phyloP scores from a whole-genome alignment of 441 rosid genomes.

The Hura crepitans region DNA sequence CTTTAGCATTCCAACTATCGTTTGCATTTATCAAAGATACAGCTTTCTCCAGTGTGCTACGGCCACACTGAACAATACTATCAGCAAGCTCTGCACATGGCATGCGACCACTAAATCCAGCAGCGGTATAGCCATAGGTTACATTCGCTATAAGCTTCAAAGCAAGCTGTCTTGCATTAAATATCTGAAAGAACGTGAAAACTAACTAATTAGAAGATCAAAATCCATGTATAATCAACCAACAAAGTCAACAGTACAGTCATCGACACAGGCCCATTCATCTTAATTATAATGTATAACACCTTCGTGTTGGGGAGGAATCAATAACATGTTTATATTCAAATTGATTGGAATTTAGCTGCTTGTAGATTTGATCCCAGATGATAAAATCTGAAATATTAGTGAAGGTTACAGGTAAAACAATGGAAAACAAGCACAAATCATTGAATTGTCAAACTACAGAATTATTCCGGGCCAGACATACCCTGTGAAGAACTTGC shows the following conservation, averaged over 20 bases:
- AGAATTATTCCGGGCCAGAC: slow-evolving; percentile 18
- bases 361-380: background rate
- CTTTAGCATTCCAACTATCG: slow-evolving; percentile 75
- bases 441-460: background rate
- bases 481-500: slow-evolving; percentile 84
- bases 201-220: slow-evolving; percentile 12
- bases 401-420: slow-evolving; percentile 5
- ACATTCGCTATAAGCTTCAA: slow-evolving; percentile 96
- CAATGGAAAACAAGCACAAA: background rate
- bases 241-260: background rate
- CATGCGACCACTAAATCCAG: slow-evolving; percentile 99
- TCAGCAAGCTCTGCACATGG: slow-evolving; percentile 99
- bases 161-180: slow-evolving; percentile 98
- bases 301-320: background rate
- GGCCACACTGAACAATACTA: slow-evolving; percentile 97
- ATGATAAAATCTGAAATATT: background rate
- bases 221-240: slow-evolving; percentile 10
- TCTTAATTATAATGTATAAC: background rate
- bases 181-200: slow-evolving; percentile 59
- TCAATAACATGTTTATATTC: background rate
- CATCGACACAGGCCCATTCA: slow-evolving; percentile 7
- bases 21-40: slow-evolving; percentile 70
- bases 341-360: background rate
- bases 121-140: slow-evolving; percentile 97
- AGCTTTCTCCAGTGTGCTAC: slow-evolving; percentile 86